Percentiles rank a stretch among this genome's conserved stretches.
Evolutionary conservation across 805 yeast genomes (phyloP).

Genomic region (Barnettozyma salicaria): DNA sequence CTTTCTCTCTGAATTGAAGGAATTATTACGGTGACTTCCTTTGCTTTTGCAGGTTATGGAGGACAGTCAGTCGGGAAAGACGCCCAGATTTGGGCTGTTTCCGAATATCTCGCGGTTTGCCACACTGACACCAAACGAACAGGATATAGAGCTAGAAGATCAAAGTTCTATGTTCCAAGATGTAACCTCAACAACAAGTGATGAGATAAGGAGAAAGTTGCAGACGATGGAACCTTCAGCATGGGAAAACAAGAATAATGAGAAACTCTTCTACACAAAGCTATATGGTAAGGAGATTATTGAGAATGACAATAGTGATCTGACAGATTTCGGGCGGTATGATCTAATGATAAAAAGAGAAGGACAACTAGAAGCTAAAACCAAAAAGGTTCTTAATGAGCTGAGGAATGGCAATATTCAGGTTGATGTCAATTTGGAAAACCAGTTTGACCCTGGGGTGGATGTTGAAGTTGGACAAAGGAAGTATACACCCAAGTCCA

Average conservation of each 20-base stretch:
- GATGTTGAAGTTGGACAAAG: conserved; percentile 8
- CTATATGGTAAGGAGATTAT: conserved; percentile 12
- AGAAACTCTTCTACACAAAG: conserved; percentile 27
- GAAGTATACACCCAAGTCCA: conserved; percentile 1
- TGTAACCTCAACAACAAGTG: conserved; percentile 12
- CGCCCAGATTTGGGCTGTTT: conserved; percentile 9
- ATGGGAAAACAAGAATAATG: conserved; percentile 21
- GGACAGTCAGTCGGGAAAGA: conserved; percentile 3
- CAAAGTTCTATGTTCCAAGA: conserved; percentile 6
- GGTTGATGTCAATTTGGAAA: conserved; percentile 20
- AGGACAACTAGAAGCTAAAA: conserved; percentile 26
- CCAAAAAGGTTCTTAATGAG: conserved; percentile 16
- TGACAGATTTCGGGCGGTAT: conserved; percentile 30
- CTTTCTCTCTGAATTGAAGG: too few relatives aligned
- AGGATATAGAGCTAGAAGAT: conserved; percentile 10
- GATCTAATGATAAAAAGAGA: conserved; percentile 31
- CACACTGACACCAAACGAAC: neutral
- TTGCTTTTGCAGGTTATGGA: conserved; percentile 3
- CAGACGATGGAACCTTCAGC: conserved; percentile 15
- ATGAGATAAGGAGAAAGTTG: conserved; percentile 13
- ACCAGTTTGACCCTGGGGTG: conserved; percentile 23
- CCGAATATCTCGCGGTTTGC: conserved; percentile 14
- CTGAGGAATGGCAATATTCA: conserved; percentile 16
- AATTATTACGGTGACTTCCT: too few relatives aligned
- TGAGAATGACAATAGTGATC: conserved; percentile 9